A percentile compares a stretch with the other conserved stretches of the same genome.
Evolutionary conservation across 2,329 filamentous ascomycete species (phyloP).

Genomic region (Colletotrichum destructivum): DNA sequence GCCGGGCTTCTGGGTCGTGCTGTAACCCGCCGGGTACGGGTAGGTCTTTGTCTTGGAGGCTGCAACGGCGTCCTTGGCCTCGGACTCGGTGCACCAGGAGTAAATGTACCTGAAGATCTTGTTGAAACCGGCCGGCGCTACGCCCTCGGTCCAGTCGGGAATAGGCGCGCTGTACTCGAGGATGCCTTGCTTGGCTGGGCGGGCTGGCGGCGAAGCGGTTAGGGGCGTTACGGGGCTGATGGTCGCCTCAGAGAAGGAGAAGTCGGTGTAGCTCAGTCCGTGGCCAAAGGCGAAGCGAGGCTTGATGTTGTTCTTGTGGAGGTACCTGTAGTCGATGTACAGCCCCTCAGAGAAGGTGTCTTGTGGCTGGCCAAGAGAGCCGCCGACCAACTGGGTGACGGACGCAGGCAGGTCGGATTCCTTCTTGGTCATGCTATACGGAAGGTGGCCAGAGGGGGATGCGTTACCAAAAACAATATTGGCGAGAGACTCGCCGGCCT

Average conservation of each 20-base stretch:
- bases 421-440: conserved; percentile 86
- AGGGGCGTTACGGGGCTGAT: conserved; percentile 65
- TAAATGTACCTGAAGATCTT: conserved; percentile 78
- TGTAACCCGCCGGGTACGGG: conserved; percentile 77
- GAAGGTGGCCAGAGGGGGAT: conserved; percentile 84
- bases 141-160: conserved; percentile 67
- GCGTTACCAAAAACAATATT: conserved; percentile 85
- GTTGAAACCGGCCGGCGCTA: conserved; percentile 72
- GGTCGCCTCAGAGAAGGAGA: conserved; percentile 70
- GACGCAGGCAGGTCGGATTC: conserved; percentile 79
- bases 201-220: conserved; percentile 51
- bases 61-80: conserved; percentile 58
- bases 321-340: conserved; percentile 91
- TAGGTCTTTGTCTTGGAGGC: conserved; percentile 59
- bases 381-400: conserved; percentile 54
- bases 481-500: conserved; percentile 85
- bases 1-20: conserved; percentile 58
- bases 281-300: conserved; percentile 91
- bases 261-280: conserved; percentile 86
- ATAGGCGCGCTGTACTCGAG: conserved; percentile 65
- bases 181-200: conserved; percentile 55
- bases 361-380: conserved; percentile 81
- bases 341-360: conserved; percentile 88
- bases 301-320: conserved; percentile 81
- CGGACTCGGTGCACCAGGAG: conserved; percentile 70